Evolutionary conservation across 2,329 filamentous ascomycete genomes (phyloP).

Genomic region (Ophiocordyceps sinensis): DNA sequence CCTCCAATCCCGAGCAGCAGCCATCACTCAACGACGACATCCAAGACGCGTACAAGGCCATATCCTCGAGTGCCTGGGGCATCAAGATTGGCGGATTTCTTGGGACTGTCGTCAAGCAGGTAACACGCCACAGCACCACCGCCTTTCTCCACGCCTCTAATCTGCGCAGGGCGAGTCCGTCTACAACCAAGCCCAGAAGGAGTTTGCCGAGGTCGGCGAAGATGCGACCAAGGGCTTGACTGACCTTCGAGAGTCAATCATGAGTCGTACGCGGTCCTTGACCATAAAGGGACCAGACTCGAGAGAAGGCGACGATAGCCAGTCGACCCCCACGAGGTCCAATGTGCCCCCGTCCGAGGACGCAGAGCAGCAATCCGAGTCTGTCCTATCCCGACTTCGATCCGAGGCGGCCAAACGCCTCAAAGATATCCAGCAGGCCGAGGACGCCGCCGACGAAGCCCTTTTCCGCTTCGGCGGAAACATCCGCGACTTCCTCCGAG

Average conservation of each 20-base stretch:
- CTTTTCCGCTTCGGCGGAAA: conserved; percentile 83
- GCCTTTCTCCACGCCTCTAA: background rate
- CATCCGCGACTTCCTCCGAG: conserved; percentile 74
- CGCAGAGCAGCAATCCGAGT: conserved; percentile 32
- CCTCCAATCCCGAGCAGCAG: conserved; percentile 25
- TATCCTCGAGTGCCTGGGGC: conserved; percentile 86
- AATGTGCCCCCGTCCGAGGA: conserved; percentile 27
- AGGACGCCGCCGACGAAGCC: conserved; percentile 93
- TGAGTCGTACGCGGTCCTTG: conserved; percentile 59
- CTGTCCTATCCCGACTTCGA: conserved; percentile 63
- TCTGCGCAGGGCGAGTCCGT: conserved; percentile 55
- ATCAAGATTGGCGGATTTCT: conserved; percentile 77
- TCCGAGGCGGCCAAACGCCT: conserved; percentile 68
- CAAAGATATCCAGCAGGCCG: conserved; percentile 79
- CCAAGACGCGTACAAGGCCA: conserved; percentile 88
- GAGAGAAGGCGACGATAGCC: conserved; percentile 19
- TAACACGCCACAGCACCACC: conserved; percentile 16
- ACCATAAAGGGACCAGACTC: conserved; percentile 23
- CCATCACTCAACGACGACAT: conserved; percentile 69
- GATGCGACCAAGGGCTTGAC: conserved; percentile 73
- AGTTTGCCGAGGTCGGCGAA: conserved; percentile 63
- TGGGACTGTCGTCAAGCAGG: conserved; percentile 86
- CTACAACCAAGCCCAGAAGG: conserved; percentile 76
- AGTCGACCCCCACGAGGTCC: conserved; percentile 31
- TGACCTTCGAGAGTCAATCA: conserved; percentile 51